These are phyloP conservation scores for Cyclocybe aegerita DNA, from an alignment of 768 basidiomycete species.

Conservation along the genomic window DNA sequence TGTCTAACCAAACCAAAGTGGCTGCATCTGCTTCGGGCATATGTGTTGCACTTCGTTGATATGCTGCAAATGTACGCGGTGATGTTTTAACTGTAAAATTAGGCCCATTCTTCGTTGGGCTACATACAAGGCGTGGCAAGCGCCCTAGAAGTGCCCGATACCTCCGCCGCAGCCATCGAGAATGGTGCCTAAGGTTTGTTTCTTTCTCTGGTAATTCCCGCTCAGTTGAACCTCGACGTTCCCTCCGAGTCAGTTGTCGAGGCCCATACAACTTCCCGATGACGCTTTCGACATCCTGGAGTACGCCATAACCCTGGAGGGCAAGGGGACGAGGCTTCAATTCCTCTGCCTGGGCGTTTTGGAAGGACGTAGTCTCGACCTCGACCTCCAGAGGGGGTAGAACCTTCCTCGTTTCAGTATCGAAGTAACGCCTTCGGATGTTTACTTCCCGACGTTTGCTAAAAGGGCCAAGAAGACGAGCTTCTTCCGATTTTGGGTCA, in stretches of 20 bases:
- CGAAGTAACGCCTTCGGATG: conserved; percentile 66
- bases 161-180: conserved; percentile 51
- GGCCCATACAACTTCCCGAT: conserved; percentile 33
- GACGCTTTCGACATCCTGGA: conserved; percentile 45
- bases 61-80: conserved; percentile 23
- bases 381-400: conserved; percentile 54
- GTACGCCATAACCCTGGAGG: conserved; percentile 41
- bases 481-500: conserved; percentile 56
- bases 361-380: not conserved
- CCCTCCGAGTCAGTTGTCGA: conserved; percentile 32
- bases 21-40: conserved; percentile 27
- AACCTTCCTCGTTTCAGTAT: conserved; percentile 50
- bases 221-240: conserved; percentile 18
- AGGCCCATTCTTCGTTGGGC: conserved; percentile 11
- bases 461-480: conserved; percentile 57
- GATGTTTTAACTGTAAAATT: conserved; percentile 32
- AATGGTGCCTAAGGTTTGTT: conserved; percentile 26
- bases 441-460: conserved; percentile 78
- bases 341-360: not conserved
- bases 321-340: conserved; percentile 25
- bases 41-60: conserved; percentile 19
- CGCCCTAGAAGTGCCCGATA: conserved; percentile 60
- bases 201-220: not conserved
- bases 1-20: conserved; percentile 36
- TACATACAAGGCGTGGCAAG: conserved; percentile 54